Evolutionary conservation across 164 flowering plant genomes (phyloP).

Genomic region (Berberis thunbergii): DNA sequence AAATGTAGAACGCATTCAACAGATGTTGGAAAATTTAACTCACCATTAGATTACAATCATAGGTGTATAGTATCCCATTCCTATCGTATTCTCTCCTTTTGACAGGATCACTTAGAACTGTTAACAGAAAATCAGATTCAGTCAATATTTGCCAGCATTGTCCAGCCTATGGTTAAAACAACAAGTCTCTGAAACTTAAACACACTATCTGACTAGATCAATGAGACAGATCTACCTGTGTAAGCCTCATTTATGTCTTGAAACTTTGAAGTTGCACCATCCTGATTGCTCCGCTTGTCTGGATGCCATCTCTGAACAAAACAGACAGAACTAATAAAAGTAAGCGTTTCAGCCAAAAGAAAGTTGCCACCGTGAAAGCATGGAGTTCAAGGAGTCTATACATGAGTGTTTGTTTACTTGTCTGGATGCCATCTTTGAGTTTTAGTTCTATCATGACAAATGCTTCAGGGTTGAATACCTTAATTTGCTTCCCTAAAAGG

Average conservation of each 20-base stretch:
- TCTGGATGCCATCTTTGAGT: no score
- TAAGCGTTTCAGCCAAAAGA: background rate
- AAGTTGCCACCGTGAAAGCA: background rate
- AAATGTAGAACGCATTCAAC: background rate
- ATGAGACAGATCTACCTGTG: constrained; percentile 33
- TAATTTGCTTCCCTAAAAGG: no score
- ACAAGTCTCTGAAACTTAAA: background rate
- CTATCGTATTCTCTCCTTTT: constrained; percentile 71
- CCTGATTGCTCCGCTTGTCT: constrained; percentile 66
- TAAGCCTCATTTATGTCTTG: constrained; percentile 98
- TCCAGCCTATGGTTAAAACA: background rate
- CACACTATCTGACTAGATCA: background rate
- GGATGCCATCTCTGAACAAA: constrained; percentile 90
- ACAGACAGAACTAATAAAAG: background rate
- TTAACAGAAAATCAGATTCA: background rate
- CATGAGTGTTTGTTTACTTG: no score
- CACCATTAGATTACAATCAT: constrained; percentile 53
- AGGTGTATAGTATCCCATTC: constrained; percentile 38
- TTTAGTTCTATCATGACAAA: no score
- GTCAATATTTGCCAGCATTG: background rate
- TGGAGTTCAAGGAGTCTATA: no score
- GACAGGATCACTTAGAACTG: constrained; percentile 83
- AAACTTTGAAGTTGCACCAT: constrained; percentile 60
- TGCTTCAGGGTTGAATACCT: no score
- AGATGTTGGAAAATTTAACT: constrained; percentile 14